These are phyloP conservation scores for Phytophthora fragariaefolia DNA, from an alignment of 352 stramenopile genomes.

Conservation along the genomic window DNA sequence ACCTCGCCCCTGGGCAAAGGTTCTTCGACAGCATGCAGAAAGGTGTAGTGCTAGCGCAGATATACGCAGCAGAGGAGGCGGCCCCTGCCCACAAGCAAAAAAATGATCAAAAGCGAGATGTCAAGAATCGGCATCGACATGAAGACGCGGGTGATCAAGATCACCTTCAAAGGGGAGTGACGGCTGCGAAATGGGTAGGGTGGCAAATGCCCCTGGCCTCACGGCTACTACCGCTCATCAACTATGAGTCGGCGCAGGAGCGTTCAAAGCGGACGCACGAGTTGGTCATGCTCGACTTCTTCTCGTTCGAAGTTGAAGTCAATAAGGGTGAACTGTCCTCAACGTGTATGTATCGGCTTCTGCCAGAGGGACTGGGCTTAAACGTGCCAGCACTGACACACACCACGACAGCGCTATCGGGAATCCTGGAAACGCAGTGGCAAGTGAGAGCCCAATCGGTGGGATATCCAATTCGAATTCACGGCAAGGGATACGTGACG, in stretches of 20 bases:
- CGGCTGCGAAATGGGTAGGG: background rate
- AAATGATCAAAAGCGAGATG: background rate
- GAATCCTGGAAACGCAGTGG: background rate
- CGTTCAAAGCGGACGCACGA: background rate
- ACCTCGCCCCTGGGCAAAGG: background rate
- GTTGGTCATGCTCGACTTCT: background rate
- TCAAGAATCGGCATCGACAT: background rate
- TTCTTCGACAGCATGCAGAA: background rate
- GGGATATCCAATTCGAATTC: background rate
- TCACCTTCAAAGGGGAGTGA: conserved; percentile 3
- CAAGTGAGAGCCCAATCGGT: background rate
- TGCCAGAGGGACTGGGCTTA: background rate
- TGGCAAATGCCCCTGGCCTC: background rate
- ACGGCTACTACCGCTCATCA: background rate
- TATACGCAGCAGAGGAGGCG: background rate
- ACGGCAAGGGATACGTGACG: background rate
- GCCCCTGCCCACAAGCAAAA: background rate
- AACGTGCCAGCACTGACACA: background rate
- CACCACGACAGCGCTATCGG: background rate
- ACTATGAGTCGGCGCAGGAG: conserved; percentile 1
- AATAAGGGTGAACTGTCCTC: background rate
- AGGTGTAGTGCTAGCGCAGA: background rate
- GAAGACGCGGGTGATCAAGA: background rate
- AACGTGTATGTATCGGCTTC: background rate
- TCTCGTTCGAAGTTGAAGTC: background rate